These are phyloP conservation scores for Entomortierella parvispora DNA, from an alignment of 192 early-diverging fungal species.

Conservation along the genomic window DNA sequence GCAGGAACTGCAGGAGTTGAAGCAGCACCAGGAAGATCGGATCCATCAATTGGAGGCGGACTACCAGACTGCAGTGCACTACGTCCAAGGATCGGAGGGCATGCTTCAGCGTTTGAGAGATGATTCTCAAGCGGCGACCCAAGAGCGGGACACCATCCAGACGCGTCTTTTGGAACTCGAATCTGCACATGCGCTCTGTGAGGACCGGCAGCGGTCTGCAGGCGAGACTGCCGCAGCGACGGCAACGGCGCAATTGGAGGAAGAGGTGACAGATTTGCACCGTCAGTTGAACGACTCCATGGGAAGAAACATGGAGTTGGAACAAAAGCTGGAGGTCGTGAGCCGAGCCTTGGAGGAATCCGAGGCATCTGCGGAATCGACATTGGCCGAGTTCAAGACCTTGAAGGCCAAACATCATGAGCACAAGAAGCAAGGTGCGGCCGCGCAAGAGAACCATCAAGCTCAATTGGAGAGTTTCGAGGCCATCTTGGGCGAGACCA, in stretches of 20 bases:
- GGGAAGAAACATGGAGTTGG: constrained; percentile 42
- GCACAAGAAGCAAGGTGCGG: constrained; percentile 43
- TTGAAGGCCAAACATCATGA: constrained; percentile 48
- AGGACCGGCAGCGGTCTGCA: background rate
- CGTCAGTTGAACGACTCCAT: constrained; percentile 40
- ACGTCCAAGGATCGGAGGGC: constrained; percentile 50
- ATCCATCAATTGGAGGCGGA: constrained; percentile 57
- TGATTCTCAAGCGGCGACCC: constrained; percentile 30
- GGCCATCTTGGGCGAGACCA: constrained; percentile 12
- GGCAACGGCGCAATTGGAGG: constrained; percentile 16
- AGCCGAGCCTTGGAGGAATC: constrained; percentile 17
- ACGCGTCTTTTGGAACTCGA: constrained; percentile 14
- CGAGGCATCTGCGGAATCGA: constrained; percentile 16
- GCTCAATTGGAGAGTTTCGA: constrained; percentile 18
- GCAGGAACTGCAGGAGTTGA: constrained; percentile 20
- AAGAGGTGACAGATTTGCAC: constrained; percentile 31
- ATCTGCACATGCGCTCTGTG: constrained; percentile 6
- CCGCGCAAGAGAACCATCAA: constrained; percentile 10
- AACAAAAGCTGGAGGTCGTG: constrained; percentile 39
- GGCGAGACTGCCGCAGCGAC: constrained; percentile 9
- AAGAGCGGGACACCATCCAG: constrained; percentile 11
- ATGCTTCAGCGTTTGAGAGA: constrained; percentile 53
- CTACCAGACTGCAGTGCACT: constrained; percentile 53
- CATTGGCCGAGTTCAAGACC: constrained; percentile 19
- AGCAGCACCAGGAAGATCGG: constrained; percentile 35